Evolutionary conservation across 2,329 filamentous ascomycete species (phyloP), one percentile per base, ranked within the genome.

Genomic region (Blastomyces gilchristii): DNA sequence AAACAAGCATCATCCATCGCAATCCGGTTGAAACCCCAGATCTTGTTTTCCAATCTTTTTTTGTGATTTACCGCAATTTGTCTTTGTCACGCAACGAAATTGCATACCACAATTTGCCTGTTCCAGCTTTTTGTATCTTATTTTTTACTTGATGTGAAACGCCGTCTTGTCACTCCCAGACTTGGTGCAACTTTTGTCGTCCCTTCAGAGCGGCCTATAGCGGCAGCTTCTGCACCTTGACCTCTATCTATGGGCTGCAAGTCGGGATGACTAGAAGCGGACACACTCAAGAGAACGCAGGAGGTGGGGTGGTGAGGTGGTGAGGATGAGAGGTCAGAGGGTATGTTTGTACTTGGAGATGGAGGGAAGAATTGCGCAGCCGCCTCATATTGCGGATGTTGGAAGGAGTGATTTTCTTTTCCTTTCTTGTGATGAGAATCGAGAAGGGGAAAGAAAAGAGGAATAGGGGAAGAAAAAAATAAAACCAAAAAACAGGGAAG

Each of bases 261-360:
- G 37, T 57, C 12, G 18, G 54, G 54, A 25, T 57, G n/a, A 57
- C 54, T 43, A n/a, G 54, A 37, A n/a, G n/a, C n/a, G n/a, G n/a
- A n/a, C n/a, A 22, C n/a, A 22, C 9, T 37, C 2, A 1, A 31
- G 34, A 39, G 16, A 54, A 54, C 52, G 9, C 28, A 31, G 28
- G 52, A 37, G 18, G n/a, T 16, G 31, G 34, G 11, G 22, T 50
- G 11, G 22, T 16, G 11, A 6, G 25, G 12, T 25, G n/a, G 53
- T 41, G 18, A 3, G 31, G 18, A 56, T 37, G 28, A 31, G 28
- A 31, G 28, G 28, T 4, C 4, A 16, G 25, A 14, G 31, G 1
- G 16, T 18, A 39, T 9, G 53, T 22, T n/a, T 18, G 53, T 7
- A 14, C 11, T 56, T n/a, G 53, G n/a, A 37, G 16, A 12, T 34